Conservation (phyloP, 2,329 filamentous ascomycete genomes). For the Epichloe bromicola region DNA sequence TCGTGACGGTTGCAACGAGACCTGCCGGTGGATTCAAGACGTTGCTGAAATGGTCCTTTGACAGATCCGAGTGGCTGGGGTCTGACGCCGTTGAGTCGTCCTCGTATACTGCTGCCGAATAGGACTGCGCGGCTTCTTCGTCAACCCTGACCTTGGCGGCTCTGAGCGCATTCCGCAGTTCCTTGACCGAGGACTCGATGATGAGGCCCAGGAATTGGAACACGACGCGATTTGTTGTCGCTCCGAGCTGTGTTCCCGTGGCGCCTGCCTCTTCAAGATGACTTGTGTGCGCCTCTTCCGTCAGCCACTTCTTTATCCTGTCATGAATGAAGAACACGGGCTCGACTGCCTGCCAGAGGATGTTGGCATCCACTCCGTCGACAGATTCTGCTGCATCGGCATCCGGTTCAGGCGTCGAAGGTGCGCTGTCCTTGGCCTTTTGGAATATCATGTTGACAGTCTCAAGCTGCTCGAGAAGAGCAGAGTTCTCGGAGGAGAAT, state of each 20-base stretch:
- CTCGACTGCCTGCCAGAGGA: slow-evolving; percentile 74
- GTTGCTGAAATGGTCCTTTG: slow-evolving; percentile 68
- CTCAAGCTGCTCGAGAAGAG: slow-evolving; percentile 15
- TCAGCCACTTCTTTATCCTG: slow-evolving; percentile 34
- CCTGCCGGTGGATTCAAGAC: slow-evolving; percentile 31
- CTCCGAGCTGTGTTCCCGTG: slow-evolving; percentile 22
- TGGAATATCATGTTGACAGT: slow-evolving; percentile 14
- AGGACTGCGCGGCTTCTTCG: slow-evolving; percentile 34
- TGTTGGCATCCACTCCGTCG: slow-evolving; percentile 10
- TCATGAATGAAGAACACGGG: slow-evolving; percentile 54
- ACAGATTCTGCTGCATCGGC: slow-evolving; percentile 3
- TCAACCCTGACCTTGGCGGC: slow-evolving; percentile 17
- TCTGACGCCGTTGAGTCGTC: slow-evolving; percentile 58
- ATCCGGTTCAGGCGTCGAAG: slow-evolving; percentile 7
- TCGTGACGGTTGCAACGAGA: slow-evolving; percentile 16
- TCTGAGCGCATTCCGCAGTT: slow-evolving; percentile 62
- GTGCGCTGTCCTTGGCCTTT: slow-evolving; percentile 11
- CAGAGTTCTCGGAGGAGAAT: slow-evolving; percentile 11
- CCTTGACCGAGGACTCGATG: slow-evolving; percentile 73
- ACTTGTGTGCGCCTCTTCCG: slow-evolving; percentile 48
- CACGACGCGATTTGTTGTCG: slow-evolving; percentile 83
- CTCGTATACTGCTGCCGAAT: slow-evolving; percentile 48
- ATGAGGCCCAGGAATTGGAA: slow-evolving; percentile 78
- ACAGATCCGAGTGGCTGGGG: slow-evolving; percentile 66
- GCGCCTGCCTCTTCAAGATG: slow-evolving; percentile 9